Evolutionary conservation across 2,329 filamentous ascomycete genomes (phyloP).

Genomic region (Didymella arachidicola): DNA sequence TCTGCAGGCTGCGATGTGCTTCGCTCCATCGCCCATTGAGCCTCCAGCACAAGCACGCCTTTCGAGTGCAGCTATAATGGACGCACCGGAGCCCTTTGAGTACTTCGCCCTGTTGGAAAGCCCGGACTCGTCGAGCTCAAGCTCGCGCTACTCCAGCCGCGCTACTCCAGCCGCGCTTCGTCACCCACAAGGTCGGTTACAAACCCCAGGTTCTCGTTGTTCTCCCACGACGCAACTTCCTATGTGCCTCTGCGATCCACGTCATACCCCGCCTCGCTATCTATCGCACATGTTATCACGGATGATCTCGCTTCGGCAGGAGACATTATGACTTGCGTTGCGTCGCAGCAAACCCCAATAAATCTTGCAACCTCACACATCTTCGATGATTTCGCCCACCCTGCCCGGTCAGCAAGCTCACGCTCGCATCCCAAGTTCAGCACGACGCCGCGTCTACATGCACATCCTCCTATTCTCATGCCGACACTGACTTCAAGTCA

Average conservation of each 20-base stretch:
- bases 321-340: neutral
- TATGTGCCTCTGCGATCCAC: neutral
- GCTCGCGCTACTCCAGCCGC: constrained; percentile 16
- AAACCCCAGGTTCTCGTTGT: constrained; percentile 4
- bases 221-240: neutral
- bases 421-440: constrained; percentile 18
- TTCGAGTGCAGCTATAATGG: constrained; percentile 1
- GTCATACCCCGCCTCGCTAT: neutral
- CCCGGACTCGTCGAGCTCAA: constrained; percentile 4
- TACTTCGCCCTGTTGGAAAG: constrained; percentile 4
- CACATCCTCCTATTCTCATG: constrained; percentile 1
- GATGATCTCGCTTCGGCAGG: neutral
- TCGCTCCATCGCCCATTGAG: constrained; percentile 7
- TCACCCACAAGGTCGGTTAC: constrained; percentile 5
- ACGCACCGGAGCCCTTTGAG: neutral
- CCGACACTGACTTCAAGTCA: neutral
- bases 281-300: neutral
- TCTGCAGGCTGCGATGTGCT: constrained; percentile 13
- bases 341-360: constrained; percentile 8
- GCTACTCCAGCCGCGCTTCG: constrained; percentile 7
- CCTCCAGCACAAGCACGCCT: constrained; percentile 12
- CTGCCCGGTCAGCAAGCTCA: constrained; percentile 13
- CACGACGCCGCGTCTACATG: constrained; percentile 16
- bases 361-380: neutral
- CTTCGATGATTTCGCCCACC: constrained; percentile 13